Percentiles rank a stretch among this genome's conserved stretches.
Conservation (phyloP, 768 basidiomycete species). For the Mycena epipterygia region DNA sequence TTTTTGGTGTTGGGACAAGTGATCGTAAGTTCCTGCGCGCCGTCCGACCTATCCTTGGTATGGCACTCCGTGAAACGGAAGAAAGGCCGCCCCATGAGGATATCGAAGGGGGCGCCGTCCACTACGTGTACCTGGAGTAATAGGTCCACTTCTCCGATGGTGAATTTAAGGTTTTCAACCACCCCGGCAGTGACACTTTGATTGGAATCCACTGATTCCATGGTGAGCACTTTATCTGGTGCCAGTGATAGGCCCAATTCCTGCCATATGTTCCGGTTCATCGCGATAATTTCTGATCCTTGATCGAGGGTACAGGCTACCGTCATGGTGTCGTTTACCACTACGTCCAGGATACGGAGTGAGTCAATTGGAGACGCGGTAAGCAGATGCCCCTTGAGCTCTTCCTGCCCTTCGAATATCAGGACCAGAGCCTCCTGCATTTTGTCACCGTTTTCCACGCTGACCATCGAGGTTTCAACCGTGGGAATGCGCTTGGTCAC, state of each 20-base stretch:
- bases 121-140: neutral
- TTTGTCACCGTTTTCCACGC: neutral
- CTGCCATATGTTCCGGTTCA: neutral
- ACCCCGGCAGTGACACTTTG: neutral
- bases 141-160: neutral
- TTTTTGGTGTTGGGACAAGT: neutral
- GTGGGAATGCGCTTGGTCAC: neutral
- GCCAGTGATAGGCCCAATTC: neutral
- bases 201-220: neutral
- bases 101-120: neutral
- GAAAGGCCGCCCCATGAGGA: neutral
- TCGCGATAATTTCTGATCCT: neutral
- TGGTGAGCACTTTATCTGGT: neutral
- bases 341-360: neutral
- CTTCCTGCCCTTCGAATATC: neutral
- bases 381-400: neutral
- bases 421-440: neutral
- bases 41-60: neutral
- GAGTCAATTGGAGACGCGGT: neutral
- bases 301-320: neutral
- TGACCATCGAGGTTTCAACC: neutral
- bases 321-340: neutral
- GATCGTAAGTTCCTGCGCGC: neutral
- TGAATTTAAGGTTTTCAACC: neutral
- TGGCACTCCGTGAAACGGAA: neutral